phyloP scores from a whole-genome alignment of 1,139 yeast genomes.

The Suhomyces atakaporum region DNA sequence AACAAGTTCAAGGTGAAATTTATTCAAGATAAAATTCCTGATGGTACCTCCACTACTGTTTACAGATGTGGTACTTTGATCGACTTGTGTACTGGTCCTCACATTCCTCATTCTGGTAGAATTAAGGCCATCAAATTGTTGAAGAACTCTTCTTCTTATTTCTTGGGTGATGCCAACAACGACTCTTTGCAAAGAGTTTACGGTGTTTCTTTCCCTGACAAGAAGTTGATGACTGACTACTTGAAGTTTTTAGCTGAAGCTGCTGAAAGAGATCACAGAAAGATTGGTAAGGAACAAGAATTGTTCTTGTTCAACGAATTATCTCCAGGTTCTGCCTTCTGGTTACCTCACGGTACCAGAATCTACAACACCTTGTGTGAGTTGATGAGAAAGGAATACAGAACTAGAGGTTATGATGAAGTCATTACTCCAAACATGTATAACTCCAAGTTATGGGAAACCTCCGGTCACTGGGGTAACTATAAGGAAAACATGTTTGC shows the following conservation, averaged over 20 bases:
- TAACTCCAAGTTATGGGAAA: conserved; percentile 94
- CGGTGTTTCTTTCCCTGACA: conserved; percentile 99
- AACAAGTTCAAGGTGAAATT: conserved; percentile 93
- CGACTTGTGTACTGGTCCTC: conserved; percentile 98
- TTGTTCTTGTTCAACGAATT: conserved; percentile 91
- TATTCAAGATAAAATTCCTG: conserved; percentile 88
- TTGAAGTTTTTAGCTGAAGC: conserved; percentile 96
- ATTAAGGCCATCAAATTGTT: conserved; percentile 92
- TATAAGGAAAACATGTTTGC: conserved; percentile 96
- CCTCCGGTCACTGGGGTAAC: conserved; percentile 98
- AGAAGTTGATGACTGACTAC: conserved; percentile 94
- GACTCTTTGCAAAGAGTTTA: conserved; percentile 97
- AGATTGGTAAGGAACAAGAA: conserved; percentile 95
- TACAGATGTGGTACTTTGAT: conserved; percentile 98
- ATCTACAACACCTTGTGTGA: conserved; percentile 85
- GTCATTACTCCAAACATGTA: conserved; percentile 98
- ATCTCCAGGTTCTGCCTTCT: conserved; percentile 97
- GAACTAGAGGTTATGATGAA: conserved; percentile 92
- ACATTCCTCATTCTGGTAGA: conserved; percentile 95
- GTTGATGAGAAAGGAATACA: conserved; percentile 77
- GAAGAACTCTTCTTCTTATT: conserved; percentile 95
- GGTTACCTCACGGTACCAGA: conserved; percentile 98
- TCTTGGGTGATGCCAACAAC: conserved; percentile 88
- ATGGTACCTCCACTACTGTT: conserved; percentile 93
- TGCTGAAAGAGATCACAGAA: conserved; percentile 95